Evolutionary conservation across 306 rosid species (phyloP).

Genomic region (Quercus gilva): DNA sequence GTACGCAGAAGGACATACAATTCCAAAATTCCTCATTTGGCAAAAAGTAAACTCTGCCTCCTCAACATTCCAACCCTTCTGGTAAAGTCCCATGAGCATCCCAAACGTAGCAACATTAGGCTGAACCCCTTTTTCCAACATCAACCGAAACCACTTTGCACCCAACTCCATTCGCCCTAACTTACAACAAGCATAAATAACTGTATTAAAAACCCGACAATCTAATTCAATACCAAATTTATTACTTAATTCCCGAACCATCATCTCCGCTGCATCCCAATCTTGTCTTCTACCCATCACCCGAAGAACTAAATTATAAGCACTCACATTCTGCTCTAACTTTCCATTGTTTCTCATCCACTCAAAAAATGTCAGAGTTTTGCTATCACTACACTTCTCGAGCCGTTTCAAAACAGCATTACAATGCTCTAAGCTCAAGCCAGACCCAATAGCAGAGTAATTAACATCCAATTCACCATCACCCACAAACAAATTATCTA

Average conservation of each 20-base stretch:
- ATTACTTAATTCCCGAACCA: conserved; percentile 44
- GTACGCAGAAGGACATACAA: conserved; percentile 69
- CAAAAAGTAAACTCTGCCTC: conserved; percentile 72
- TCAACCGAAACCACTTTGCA: conserved; percentile 66
- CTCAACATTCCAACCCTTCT: conserved; percentile 58
- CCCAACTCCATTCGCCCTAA: conserved; percentile 38
- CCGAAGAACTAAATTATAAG: conserved; percentile 51
- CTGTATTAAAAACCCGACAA: conserved; percentile 61
- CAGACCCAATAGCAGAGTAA: conserved; percentile 45
- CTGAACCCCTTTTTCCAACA: conserved; percentile 51
- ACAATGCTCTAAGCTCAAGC: conserved; percentile 55
- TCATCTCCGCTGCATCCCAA: conserved; percentile 63
- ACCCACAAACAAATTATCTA: conserved; percentile 37
- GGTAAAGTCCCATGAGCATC: conserved; percentile 77
- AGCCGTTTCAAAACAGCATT: conserved; percentile 61
- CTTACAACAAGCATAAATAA: conserved; percentile 62
- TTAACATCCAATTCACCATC: conserved; percentile 58
- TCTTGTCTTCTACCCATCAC: conserved; percentile 50
- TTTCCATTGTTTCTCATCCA: conserved; percentile 72
- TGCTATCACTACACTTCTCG: conserved; percentile 41
- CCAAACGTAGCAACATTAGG: conserved; percentile 79
- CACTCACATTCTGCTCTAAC: conserved; percentile 44
- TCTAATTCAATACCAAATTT: conserved; percentile 43
- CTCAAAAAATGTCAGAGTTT: conserved; percentile 55
- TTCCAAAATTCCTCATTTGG: conserved; percentile 52